Evolutionary conservation across 371 early-diverging fungal genomes (phyloP), one percentile per base, ranked within the genome.

Genomic region (Cokeromyces recurvatus): DNA sequence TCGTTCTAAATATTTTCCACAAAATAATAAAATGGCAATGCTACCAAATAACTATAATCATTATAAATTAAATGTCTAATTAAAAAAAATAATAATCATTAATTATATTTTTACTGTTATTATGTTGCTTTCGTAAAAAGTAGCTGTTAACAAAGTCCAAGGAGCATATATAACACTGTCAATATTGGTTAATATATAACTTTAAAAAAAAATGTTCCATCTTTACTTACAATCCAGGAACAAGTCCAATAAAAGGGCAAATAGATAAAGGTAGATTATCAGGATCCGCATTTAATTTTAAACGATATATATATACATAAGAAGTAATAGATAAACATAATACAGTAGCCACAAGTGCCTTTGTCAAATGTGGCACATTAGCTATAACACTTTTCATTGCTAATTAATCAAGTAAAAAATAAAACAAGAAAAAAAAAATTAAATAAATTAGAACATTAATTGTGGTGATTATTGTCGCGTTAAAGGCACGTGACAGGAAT

Each of bases 1-100:
- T 10, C 81, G 74, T 62, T 88, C 91, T 57, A 91, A 73, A 51
- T 87, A 88, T 55, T 81, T 83, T 37, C 87, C 88, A 58, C 77
- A 69, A 10, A 81, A 64, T 19, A 82, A 48, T 7, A 85, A 49
- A 2, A 77, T 55, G 0, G 70, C 52, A 2, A 67, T 45, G 29
- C 29, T 27, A 27, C 29, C 29, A 27, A 7, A 27, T 27, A 27
- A 27, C 29, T 27, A 5, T 7, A 5, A 27, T 27, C 11, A 27
- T n/a, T 5, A 27, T 27, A 11, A 5, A 27, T 27, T 11, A 5
- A 27, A 27, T 27, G 29, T 7, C 29, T 27, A 5, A n/a, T n/a
- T n/a, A n/a, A n/a, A n/a, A n/a, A n/a, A n/a, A n/a, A n/a, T n/a
- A n/a, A n/a, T n/a, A n/a, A n/a, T n/a, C n/a, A n/a, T n/a, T n/a